phyloP scores from a whole-genome alignment of 1,284 basidiomycete species.

The Ustilago trichophora region DNA sequence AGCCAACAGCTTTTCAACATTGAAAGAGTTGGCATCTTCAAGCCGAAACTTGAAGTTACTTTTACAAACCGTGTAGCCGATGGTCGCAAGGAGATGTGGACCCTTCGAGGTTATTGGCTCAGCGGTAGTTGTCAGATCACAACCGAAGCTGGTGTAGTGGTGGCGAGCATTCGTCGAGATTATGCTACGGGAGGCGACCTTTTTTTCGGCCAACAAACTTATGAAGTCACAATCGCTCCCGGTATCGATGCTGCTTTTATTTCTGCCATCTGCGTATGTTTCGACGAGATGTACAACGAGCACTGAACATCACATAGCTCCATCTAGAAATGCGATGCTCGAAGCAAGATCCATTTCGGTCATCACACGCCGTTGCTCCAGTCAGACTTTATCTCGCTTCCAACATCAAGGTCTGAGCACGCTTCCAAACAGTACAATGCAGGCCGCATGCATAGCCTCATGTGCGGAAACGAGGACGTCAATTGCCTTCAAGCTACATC shows the following conservation, averaged over 20 bases:
- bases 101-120: constrained; percentile 28
- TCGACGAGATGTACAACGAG: constrained; percentile 63
- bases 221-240: constrained; percentile 67
- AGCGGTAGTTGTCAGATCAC: constrained; percentile 31
- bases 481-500: too few species aligned
- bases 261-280: constrained; percentile 68
- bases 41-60: constrained; percentile 28
- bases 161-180: constrained; percentile 32
- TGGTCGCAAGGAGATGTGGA: constrained; percentile 14
- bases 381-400: too few species aligned
- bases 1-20: constrained; percentile 17
- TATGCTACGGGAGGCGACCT: constrained; percentile 34
- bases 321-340: too few species aligned
- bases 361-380: too few species aligned
- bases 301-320: too few species aligned
- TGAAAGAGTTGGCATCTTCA: constrained; percentile 16
- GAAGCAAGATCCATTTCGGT: too few species aligned
- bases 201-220: constrained; percentile 49
- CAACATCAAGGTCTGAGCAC: too few species aligned
- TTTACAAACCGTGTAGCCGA: constrained; percentile 34
- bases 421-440: too few species aligned
- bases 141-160: constrained; percentile 23
- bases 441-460: too few species aligned
- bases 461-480: too few species aligned
- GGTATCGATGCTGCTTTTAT: constrained; percentile 68